A percentile compares a stretch with the other conserved stretches of the same genome.
phyloP scores from a whole-genome alignment of 331 rosid species.

The Saraca asoca region DNA sequence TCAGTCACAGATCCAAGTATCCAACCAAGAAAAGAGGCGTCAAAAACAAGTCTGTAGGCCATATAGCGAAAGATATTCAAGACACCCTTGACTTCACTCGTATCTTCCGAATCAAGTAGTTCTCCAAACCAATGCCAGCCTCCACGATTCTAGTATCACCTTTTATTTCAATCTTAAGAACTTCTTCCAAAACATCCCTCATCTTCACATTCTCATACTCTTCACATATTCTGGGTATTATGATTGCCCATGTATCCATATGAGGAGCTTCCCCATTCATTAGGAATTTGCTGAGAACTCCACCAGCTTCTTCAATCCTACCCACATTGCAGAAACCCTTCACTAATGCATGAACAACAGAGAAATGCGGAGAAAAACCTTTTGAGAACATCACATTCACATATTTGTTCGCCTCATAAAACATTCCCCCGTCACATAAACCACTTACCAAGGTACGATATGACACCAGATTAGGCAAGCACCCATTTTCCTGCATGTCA shows the following conservation, averaged over 20 bases:
- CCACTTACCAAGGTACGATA: conserved; percentile 68
- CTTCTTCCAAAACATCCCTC: conserved; percentile 43
- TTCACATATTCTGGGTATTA: conserved; percentile 63
- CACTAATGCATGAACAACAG: conserved; percentile 57
- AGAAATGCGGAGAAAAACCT: conserved; percentile 75
- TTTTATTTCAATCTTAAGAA: conserved; percentile 56
- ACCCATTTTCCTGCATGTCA: conserved; percentile 71
- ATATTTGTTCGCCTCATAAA: conserved; percentile 62
- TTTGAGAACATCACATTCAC: conserved; percentile 59
- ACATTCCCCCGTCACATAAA: conserved; percentile 67
- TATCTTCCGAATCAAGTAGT: conserved; percentile 59
- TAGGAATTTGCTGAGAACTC: conserved; percentile 47
- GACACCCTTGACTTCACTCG: conserved; percentile 37
- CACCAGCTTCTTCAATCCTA: conserved; percentile 72
- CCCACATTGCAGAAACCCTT: conserved; percentile 75
- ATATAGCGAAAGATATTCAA: conserved; percentile 12
- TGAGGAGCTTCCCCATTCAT: conserved; percentile 74
- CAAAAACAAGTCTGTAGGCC: background rate
- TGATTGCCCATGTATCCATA: conserved; percentile 56
- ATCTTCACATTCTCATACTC: conserved; percentile 45
- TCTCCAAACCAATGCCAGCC: conserved; percentile 65
- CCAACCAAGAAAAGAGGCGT: background rate
- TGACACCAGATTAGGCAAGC: conserved; percentile 76
- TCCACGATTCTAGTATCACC: conserved; percentile 58
- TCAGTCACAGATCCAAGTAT: background rate